Conservation (phyloP, 345 rosid species). For the Eucalyptus regnans region DNA sequence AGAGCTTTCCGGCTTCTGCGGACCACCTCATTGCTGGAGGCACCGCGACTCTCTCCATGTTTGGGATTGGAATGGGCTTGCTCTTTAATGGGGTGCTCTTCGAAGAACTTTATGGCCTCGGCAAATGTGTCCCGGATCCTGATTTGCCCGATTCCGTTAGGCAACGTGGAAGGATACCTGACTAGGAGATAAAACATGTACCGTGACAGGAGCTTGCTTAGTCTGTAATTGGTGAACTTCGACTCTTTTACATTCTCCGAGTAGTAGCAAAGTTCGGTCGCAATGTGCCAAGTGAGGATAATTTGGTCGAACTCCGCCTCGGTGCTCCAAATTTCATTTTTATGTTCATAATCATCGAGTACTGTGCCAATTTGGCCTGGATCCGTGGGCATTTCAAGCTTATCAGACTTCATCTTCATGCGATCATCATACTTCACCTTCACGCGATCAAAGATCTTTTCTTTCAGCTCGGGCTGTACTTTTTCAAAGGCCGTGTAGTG, state of each 20-base stretch:
- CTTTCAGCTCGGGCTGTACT: rapidly evolving
- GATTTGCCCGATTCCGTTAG: background rate
- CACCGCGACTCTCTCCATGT: background rate
- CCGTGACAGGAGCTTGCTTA: background rate
- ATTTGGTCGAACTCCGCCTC: background rate
- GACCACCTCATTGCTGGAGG: background rate
- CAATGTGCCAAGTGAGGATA: background rate
- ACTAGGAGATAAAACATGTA: background rate
- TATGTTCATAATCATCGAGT: background rate
- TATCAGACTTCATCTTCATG: background rate
- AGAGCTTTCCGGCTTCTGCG: background rate
- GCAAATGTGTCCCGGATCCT: background rate
- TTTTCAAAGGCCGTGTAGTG: background rate
- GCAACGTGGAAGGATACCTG: background rate
- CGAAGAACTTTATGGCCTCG: background rate
- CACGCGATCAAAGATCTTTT: background rate
- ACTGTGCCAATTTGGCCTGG: background rate
- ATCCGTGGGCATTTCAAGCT: background rate
- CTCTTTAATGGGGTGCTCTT: background rate
- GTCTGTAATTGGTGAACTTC: rapidly evolving
- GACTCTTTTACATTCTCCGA: rapidly evolving
- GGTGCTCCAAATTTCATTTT: background rate
- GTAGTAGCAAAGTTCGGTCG: background rate
- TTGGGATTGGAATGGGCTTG: background rate
- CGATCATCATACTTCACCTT: background rate